Percentiles rank a stretch among this genome's conserved stretches.
Evolutionary conservation across 225 moss, liverwort and hornwort genomes (phyloP).

Genomic region (Physcomitrium patens): DNA sequence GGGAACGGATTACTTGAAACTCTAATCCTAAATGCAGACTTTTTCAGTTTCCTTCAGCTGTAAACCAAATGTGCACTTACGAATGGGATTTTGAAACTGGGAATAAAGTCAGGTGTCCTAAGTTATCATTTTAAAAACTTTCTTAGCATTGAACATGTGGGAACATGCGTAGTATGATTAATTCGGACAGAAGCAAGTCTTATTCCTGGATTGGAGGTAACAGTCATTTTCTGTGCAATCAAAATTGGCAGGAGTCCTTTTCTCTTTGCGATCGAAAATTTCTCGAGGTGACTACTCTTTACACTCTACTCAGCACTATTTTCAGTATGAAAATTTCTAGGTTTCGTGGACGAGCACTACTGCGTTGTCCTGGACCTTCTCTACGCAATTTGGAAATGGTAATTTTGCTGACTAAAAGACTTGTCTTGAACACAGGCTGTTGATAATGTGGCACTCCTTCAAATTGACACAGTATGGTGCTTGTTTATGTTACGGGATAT

Average conservation of each 20-base stretch:
- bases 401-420: constrained; percentile 24
- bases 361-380: background rate
- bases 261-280: constrained; percentile 79
- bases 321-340: background rate
- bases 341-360: background rate
- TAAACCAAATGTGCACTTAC: background rate
- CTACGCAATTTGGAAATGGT: constrained; percentile 13
- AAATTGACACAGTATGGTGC: constrained; percentile 98
- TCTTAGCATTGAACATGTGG: background rate
- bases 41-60: constrained; percentile 8
- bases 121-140: background rate
- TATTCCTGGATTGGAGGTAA: constrained; percentile 14
- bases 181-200: background rate
- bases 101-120: constrained; percentile 4
- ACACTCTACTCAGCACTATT: background rate
- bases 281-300: constrained; percentile 55
- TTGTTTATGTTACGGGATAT: constrained; percentile 93
- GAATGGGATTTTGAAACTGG: background rate
- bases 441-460: constrained; percentile 94
- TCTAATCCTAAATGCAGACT: background rate
- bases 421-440: constrained; percentile 53
- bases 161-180: background rate
- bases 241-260: constrained; percentile 70
- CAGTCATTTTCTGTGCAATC: constrained; percentile 20
- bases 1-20: background rate